phyloP scores from a whole-genome alignment of 73 alveolate genomes.

The Uronychia binucleata region DNA sequence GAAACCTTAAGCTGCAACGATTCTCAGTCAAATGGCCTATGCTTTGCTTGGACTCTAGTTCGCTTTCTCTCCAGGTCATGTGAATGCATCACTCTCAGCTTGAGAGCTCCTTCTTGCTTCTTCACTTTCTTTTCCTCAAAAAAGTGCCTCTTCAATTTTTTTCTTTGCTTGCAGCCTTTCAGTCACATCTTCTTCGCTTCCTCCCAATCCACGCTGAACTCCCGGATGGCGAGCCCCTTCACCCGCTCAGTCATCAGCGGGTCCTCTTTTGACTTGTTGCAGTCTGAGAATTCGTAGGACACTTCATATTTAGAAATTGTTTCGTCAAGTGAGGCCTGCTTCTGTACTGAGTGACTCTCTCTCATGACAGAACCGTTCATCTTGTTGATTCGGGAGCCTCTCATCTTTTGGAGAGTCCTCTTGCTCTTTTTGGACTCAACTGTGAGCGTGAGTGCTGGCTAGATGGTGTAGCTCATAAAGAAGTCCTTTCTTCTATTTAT shows the following conservation, averaged over 20 bases:
- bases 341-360: too few species aligned
- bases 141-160: not conserved
- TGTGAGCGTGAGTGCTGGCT: too few species aligned
- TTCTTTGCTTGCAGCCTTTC: not conserved
- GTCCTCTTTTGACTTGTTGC: not conserved
- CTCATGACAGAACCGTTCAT: too few species aligned
- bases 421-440: too few species aligned
- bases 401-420: too few species aligned
- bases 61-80: not conserved
- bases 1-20: not conserved
- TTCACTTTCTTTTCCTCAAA: not conserved
- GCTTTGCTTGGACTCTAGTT: not conserved
- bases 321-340: not conserved
- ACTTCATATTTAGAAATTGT: not conserved
- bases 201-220: not conserved
- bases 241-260: not conserved
- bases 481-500: constrained; percentile 8
- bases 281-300: not conserved
- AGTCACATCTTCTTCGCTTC: not conserved
- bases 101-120: not conserved
- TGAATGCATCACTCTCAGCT: not conserved
- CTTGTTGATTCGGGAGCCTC: too few species aligned
- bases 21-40: not conserved
- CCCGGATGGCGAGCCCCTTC: not conserved
- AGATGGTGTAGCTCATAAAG: too few species aligned